These are phyloP conservation scores for Sphagnum magellanicum DNA, from an alignment of 228 moss, liverwort and hornwort genomes.

Conservation along the genomic window DNA sequence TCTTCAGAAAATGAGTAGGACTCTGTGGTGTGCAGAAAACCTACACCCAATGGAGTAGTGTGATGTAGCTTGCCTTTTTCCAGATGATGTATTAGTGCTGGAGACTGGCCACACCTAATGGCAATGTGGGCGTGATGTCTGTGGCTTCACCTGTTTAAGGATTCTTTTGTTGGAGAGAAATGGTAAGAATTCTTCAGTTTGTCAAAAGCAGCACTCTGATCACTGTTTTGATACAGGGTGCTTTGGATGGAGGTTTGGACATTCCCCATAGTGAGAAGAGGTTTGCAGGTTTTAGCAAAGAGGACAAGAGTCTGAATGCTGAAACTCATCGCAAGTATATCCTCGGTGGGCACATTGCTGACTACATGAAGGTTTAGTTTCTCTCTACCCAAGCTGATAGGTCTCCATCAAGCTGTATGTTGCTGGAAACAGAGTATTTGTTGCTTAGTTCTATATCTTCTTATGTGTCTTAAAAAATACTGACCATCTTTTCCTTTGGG, in stretches of 20 bases:
- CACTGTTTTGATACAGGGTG: slow-evolving; percentile 27
- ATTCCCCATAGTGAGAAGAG: slow-evolving; percentile 93
- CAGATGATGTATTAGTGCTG: no score
- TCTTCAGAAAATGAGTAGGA: no score
- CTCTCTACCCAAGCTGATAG: background rate
- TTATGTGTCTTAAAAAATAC: background rate
- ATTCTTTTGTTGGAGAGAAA: no score
- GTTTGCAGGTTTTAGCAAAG: slow-evolving; percentile 80
- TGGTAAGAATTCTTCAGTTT: no score
- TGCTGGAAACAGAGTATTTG: background rate
- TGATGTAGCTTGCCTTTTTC: no score
- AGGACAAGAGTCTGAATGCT: slow-evolving; percentile 78
- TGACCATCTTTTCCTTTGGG: background rate
- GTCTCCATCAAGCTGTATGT: background rate
- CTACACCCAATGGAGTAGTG: no score
- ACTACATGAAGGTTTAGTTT: slow-evolving; percentile 53
- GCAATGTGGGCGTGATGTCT: no score
- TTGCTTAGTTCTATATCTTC: background rate
- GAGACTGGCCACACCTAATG: no score
- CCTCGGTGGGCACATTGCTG: slow-evolving; percentile 24
- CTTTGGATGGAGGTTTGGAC: slow-evolving; percentile 91
- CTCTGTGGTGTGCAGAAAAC: no score
- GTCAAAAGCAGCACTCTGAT: no score
- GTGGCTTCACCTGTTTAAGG: no score
- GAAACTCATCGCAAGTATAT: slow-evolving; percentile 79